These are phyloP conservation scores for Saprolegnia parasitica DNA, from an alignment of 352 stramenopile genomes.

Conservation along the genomic window DNA sequence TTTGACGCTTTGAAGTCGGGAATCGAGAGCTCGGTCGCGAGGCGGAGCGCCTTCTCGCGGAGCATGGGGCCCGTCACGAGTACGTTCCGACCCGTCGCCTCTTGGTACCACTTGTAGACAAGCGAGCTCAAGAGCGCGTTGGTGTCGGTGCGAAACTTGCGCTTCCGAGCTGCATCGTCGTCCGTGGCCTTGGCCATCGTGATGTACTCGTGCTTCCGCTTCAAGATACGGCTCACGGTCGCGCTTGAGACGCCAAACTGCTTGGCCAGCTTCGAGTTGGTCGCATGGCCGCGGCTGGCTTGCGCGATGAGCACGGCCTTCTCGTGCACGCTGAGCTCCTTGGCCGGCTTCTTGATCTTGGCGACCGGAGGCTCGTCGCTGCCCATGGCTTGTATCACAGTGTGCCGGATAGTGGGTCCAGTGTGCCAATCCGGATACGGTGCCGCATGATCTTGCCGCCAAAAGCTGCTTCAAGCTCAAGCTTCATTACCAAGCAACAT, in stretches of 20 bases:
- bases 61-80: background rate
- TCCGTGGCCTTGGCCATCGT: background rate
- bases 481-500: too few species aligned
- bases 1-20: background rate
- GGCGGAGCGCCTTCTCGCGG: background rate
- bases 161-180: background rate
- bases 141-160: background rate
- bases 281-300: background rate
- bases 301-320: background rate
- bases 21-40: background rate
- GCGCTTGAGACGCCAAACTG: background rate
- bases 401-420: background rate
- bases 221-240: conserved; percentile 1
- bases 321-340: background rate
- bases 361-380: background rate
- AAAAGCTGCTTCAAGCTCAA: too few species aligned
- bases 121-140: background rate
- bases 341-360: background rate
- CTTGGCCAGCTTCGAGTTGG: background rate
- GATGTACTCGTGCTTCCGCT: background rate
- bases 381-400: background rate
- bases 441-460: too few species aligned
- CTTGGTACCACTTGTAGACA: background rate
- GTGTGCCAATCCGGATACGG: too few species aligned
- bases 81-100: background rate